Evolutionary conservation across 176 grass and related monocot genomes (phyloP).

Genomic region (Microstegium vimineum): DNA sequence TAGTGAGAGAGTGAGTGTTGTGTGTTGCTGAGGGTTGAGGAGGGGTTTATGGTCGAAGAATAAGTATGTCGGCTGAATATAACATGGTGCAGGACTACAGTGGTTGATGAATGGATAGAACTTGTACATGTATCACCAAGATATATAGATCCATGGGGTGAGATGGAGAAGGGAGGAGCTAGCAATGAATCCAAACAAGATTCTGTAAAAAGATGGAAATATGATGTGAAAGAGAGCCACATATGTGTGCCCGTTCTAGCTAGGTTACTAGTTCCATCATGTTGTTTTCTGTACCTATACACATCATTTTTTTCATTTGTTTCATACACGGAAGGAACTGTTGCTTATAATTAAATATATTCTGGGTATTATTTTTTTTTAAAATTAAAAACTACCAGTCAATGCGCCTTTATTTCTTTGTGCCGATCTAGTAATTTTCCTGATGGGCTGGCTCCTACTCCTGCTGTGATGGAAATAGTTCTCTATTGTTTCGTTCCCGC

Average conservation of each 20-base stretch:
- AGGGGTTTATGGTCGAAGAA: conserved; percentile 37
- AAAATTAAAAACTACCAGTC: neutral
- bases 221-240: conserved; percentile 39
- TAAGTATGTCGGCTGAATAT: conserved; percentile 46
- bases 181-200: conserved; percentile 44
- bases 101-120: conserved; percentile 10
- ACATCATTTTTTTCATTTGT: neutral
- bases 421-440: too few relatives aligned
- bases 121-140: neutral
- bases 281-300: conserved; percentile 11
- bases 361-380: too few relatives aligned
- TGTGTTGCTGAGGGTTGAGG: conserved; percentile 5
- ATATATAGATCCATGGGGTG: conserved; percentile 14
- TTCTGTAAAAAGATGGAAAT: conserved; percentile 44
- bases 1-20: conserved; percentile 25
- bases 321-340: too few relatives aligned
- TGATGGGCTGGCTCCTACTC: neutral
- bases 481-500: too few relatives aligned
- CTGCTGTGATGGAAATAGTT: too few relatives aligned
- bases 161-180: neutral
- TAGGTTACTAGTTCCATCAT: conserved; percentile 41
- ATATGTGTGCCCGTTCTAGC: conserved; percentile 33
- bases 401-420: neutral
- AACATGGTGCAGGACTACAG: conserved; percentile 26
- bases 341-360: too few relatives aligned